Percentiles rank a stretch among this genome's conserved stretches.
Conservation (phyloP, 2,329 filamentous ascomycete species). For the Trichophyton rubrum region DNA sequence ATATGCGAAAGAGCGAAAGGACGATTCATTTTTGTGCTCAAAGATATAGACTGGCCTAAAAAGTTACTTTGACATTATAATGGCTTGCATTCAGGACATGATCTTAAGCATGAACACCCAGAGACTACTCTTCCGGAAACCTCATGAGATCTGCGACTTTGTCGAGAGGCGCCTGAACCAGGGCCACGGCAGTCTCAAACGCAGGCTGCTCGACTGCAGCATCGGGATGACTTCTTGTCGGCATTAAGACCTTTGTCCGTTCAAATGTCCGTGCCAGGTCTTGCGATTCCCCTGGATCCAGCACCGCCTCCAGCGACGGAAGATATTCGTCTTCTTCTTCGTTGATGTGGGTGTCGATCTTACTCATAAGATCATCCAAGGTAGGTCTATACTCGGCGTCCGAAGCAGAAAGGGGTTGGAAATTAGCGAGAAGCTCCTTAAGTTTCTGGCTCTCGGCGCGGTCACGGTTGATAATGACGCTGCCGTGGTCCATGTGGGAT, state of each 20-base stretch:
- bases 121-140: slow-evolving; percentile 30
- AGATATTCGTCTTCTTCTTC: slow-evolving; percentile 40
- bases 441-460: slow-evolving; percentile 23
- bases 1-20: background rate
- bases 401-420: slow-evolving; percentile 33
- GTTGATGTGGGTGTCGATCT: slow-evolving; percentile 36
- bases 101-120: background rate
- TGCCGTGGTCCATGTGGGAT: slow-evolving; percentile 35
- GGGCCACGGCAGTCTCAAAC: slow-evolving; percentile 43
- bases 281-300: slow-evolving; percentile 25
- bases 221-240: slow-evolving; percentile 38
- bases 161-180: slow-evolving; percentile 46
- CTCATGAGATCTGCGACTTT: slow-evolving; percentile 42
- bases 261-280: slow-evolving; percentile 33
- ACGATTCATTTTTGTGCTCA: background rate
- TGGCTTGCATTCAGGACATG: background rate
- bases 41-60: background rate
- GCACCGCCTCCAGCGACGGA: slow-evolving; percentile 33
- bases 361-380: slow-evolving; percentile 31
- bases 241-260: slow-evolving; percentile 42
- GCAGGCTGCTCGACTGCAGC: slow-evolving; percentile 39
- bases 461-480: slow-evolving; percentile 31
- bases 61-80: background rate
- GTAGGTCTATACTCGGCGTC: slow-evolving; percentile 31
- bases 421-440: slow-evolving; percentile 37